A percentile compares a stretch with the other conserved stretches of the same genome.
Evolutionary conservation across 202 grass and related monocot species (phyloP).

Genomic region (Schoenoplectus tabernaemontani): DNA sequence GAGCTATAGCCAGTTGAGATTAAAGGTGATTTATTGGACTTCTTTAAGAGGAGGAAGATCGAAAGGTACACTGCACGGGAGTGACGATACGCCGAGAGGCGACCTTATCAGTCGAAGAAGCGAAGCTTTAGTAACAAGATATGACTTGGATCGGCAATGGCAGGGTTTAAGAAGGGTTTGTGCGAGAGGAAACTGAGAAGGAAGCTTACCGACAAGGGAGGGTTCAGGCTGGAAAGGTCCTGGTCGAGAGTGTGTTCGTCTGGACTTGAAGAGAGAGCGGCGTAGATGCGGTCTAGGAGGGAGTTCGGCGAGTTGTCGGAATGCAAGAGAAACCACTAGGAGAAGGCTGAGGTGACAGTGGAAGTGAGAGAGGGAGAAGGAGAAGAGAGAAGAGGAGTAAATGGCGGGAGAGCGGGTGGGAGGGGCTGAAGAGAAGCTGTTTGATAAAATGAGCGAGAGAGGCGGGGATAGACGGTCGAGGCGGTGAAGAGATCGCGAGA

Average conservation of each 20-base stretch:
- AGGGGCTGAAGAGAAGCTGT: conserved; percentile 35
- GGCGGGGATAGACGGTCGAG: conserved; percentile 11
- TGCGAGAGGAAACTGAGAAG: conserved; percentile 47
- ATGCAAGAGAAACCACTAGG: conserved; percentile 45
- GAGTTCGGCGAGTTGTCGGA: background rate
- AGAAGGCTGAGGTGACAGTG: conserved; percentile 41
- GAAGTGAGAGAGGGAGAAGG: background rate
- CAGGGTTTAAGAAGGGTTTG: conserved; percentile 30
- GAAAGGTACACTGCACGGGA: conserved; percentile 52
- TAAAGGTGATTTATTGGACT: conserved; percentile 34
- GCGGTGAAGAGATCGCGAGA: conserved; percentile 12
- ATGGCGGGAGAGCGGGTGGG: conserved; percentile 31
- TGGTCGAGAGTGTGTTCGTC: conserved; percentile 39
- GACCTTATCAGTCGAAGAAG: conserved; percentile 88
- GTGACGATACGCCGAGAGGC: conserved; percentile 46
- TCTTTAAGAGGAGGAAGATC: conserved; percentile 49
- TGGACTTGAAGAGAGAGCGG: conserved; percentile 36
- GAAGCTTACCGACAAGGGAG: conserved; percentile 43
- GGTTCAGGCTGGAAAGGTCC: conserved; percentile 14
- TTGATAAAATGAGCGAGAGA: conserved; percentile 47
- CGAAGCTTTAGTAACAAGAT: conserved; percentile 64
- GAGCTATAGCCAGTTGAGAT: conserved; percentile 79
- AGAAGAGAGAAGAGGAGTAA: conserved; percentile 35
- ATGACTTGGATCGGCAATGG: background rate
- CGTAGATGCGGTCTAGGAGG: conserved; percentile 60